Evolutionary conservation across 257 asterid genomes (phyloP).

Genomic region (Scutellaria baicalensis): DNA sequence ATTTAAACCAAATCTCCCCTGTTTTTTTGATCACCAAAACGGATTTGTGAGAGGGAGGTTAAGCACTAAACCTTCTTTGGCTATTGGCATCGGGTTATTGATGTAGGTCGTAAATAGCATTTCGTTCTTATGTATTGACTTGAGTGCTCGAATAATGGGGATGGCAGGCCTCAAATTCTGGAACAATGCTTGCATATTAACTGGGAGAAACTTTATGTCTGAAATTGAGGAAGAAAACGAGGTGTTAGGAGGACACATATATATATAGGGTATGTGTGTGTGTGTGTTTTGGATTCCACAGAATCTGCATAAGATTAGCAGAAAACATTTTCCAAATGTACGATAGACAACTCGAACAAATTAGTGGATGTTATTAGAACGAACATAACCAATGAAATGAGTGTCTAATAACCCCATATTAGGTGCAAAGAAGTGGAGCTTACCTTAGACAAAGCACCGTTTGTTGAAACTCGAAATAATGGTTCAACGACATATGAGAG

Average conservation of each 20-base stretch:
- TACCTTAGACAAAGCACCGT: conserved; percentile 11
- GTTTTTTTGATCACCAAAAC: neutral
- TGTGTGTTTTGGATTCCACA: neutral
- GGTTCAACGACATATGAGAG: conserved; percentile 13
- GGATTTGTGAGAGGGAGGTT: neutral
- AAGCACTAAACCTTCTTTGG: conserved; percentile 1
- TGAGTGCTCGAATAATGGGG: neutral
- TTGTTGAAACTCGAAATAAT: neutral
- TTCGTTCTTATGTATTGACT: neutral
- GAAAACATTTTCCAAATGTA: too few species aligned
- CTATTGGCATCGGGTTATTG: neutral
- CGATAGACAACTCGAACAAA: too few species aligned
- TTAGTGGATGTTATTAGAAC: neutral
- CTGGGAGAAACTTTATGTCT: conserved; percentile 1
- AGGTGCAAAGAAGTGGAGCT: neutral
- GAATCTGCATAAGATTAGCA: too few species aligned
- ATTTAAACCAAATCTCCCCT: neutral
- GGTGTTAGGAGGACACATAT: neutral
- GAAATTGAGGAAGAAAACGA: neutral
- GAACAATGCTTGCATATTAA: neutral
- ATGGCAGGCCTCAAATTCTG: conserved; percentile 7
- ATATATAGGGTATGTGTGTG: too few species aligned
- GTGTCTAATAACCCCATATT: neutral
- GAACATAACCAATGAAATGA: neutral
- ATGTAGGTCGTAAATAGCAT: neutral